Base-by-base conservation (phyloP, 148 eudicot species). In the Diospyros kaki region DNA sequence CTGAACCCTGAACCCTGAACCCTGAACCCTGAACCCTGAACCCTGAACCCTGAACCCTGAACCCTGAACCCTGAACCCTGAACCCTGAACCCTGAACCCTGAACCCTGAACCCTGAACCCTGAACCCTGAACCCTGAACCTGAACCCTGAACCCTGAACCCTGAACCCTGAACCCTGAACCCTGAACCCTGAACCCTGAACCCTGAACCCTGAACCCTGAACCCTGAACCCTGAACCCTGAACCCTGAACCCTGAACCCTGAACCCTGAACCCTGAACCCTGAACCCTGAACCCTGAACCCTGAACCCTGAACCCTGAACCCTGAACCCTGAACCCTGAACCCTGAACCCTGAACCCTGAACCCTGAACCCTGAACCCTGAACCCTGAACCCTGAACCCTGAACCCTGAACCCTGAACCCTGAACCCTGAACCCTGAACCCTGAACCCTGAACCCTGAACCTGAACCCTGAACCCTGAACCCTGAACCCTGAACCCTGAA, bases 141-240 rank as follows among this genome's bases (percentile, higher is more conserved):
- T 42, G 38, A 63, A 12, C 68, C 68, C 68, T 42, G 15, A 64
- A 64, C 68, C 68, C 68, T 42, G 5, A 64, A 64, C 68, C 68
- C 68, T 42, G 15, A 64, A 64, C 68, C 68, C 68, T 42, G 15
- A 64, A 64, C 68, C 68, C 68, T 42, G 7, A 64, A 64, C 68
- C 68, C 68, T 64, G 40, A 64, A 64, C 68, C 68, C 41, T 64
- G 40, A 64, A 64, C 68, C 68, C 68, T 42, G 3, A 39, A 42
- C 68, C 43, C 45, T 39, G 40, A 64, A 39, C 46, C 68, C 43
- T 42, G 15, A 64, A 64, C 68, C 68, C 68, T 39, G 15, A 39
- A 8, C 68, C 62, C 62, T 58, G 17, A 58, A 5, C 62, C 62
- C 62, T n/a, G 17, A 58, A 58, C 62, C 62, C 62, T n/a, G 17